Conservation (phyloP, 345 rosid genomes). For the Citrus medica region DNA sequence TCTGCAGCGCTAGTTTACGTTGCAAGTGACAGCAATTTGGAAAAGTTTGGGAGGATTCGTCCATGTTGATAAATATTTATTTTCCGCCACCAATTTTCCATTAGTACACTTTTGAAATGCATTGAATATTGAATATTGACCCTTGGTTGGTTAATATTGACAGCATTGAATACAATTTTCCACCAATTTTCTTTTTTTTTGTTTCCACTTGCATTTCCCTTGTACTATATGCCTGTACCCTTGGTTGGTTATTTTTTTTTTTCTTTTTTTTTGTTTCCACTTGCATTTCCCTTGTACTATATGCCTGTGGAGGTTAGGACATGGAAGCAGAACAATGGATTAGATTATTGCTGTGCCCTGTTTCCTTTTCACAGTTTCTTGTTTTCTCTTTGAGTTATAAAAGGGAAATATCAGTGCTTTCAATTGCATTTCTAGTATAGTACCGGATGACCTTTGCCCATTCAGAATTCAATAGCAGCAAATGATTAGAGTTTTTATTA, state of each 20-base stretch:
- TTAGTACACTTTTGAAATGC: neutral
- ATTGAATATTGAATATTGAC: neutral
- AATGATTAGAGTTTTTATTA: neutral
- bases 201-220: no score
- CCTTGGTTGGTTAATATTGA: neutral
- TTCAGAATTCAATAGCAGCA: neutral
- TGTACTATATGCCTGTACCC: no score
- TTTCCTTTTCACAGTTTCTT: neutral
- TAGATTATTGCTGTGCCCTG: neutral
- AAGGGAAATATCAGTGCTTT: neutral
- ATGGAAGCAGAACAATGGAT: neutral
- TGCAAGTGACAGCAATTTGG: neutral
- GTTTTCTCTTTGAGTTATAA: neutral
- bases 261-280: neutral
- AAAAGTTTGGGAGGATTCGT: neutral
- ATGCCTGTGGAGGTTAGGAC: neutral
- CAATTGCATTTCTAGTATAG: neutral
- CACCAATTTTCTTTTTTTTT: no score
- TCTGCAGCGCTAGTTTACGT: neutral
- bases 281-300: neutral
- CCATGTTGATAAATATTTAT: neutral
- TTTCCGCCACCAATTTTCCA: neutral
- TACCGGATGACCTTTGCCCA: neutral
- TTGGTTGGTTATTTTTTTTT: neutral
- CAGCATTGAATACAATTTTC: no score